Percentiles rank a stretch among this genome's conserved stretches.
phyloP scores from a whole-genome alignment of 345 rosid species.

The Iberis pinnata region DNA sequence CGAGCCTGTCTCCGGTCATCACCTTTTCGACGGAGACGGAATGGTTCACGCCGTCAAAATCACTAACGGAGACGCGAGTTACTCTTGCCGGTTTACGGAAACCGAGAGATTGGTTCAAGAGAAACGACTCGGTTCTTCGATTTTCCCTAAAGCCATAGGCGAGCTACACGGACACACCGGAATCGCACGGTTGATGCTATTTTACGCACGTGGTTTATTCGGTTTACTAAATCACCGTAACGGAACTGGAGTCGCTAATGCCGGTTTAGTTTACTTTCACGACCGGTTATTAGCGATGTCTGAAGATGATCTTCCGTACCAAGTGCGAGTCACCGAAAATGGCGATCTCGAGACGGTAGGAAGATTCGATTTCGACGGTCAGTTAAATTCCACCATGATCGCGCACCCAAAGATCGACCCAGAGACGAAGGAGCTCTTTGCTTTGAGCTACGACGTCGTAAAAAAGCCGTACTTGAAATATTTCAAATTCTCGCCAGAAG shows the following conservation, averaged over 20 bases:
- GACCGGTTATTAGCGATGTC: conserved; percentile 78
- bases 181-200: conserved; percentile 58
- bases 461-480: conserved; percentile 76
- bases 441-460: conserved; percentile 75
- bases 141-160: conserved; percentile 87
- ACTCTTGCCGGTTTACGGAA: conserved; percentile 86
- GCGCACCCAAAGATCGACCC: conserved; percentile 95
- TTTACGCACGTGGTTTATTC: conserved; percentile 59
- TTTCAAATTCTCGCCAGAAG: conserved; percentile 57
- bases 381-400: conserved; percentile 66
- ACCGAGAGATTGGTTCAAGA: conserved; percentile 55
- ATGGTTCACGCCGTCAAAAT: conserved; percentile 83
- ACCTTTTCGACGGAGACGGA: conserved; percentile 91
- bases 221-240: conserved; percentile 58
- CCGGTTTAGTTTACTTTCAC: conserved; percentile 73
- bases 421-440: conserved; percentile 54
- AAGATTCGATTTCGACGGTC: conserved; percentile 56
- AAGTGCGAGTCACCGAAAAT: conserved; percentile 45
- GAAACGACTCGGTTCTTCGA: conserved; percentile 43
- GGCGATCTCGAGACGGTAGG: conserved; percentile 79
- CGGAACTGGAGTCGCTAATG: conserved; percentile 88
- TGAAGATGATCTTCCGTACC: conserved; percentile 88
- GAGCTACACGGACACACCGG: conserved; percentile 87
- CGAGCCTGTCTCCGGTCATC: conserved; percentile 85
- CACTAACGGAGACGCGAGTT: conserved; percentile 51